Evolutionary conservation across 2,329 filamentous ascomycete species (phyloP), one percentile per base, ranked within the genome.

Genomic region (Drechslera avenae): DNA sequence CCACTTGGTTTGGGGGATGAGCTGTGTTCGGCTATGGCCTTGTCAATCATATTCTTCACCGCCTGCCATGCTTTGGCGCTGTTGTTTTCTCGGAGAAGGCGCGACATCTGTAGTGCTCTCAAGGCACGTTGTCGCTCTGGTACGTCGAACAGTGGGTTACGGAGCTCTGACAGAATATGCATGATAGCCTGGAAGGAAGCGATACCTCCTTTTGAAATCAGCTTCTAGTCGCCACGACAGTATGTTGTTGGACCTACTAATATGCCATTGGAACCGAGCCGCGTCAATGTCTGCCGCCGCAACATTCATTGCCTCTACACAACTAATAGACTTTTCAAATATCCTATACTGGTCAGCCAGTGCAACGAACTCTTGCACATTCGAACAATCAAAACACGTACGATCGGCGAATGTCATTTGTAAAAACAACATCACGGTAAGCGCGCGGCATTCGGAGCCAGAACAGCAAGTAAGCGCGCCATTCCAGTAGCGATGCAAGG

Each of bases 211-310:
- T 32, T 10, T 4, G 14, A 42, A 14, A 34, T 67, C 41, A 66
- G 58, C 30, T 3, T 31, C 23, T 12, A 14, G 17, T 10, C 18
- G 10, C 19, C 12, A 9, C 31, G 8, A 14, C 12, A 10, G 12
- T 19, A 2, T 3, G 32, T 36, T n/a, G 21, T 7, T 23, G 21
- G 12, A 50, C 56, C 17, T 42, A 68, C 69, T 67, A 44, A 74
- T 72, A 42, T 75, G 72, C 72, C 72, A 75, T 17, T 69, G 70
- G 39, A 73, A 75, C 3, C 66, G 67, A 39, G 68, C 71, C 9
- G 65, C 69, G 17, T 73, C 67, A 3, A 68, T 63, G 51, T 74
- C 72, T 13, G 67, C 57, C 4, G 64, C 64, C 3, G 71, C 69
- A 19, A 61, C 60, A 36, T 74, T 74, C 12, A 74, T 50, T 0